These are phyloP conservation scores for Bipolaris oryzae DNA, from an alignment of 2,329 filamentous ascomycete genomes.

Conservation along the genomic window DNA sequence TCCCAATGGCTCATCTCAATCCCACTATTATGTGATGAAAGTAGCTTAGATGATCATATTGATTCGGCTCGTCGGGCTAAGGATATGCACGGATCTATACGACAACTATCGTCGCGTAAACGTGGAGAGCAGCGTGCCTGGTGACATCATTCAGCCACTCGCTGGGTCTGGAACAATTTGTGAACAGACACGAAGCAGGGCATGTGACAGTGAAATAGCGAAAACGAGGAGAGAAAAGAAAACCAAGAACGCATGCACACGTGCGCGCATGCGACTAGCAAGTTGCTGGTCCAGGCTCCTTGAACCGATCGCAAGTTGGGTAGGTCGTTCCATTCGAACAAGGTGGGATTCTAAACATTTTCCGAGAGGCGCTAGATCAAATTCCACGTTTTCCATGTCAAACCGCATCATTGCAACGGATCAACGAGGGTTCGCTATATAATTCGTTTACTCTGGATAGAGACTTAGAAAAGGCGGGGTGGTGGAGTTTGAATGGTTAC, in stretches of 20 bases:
- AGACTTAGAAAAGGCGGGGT: constrained; percentile 7
- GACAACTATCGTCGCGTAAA: neutral
- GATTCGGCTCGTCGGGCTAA: too few species aligned
- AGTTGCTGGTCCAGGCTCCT: too few species aligned
- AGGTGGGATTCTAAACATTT: neutral
- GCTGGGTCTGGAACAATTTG: neutral
- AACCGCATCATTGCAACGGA: neutral
- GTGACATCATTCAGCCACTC: neutral
- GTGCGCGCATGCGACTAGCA: neutral
- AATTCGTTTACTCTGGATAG: neutral
- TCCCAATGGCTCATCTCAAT: too few species aligned
- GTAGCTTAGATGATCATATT: neutral
- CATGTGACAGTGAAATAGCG: neutral
- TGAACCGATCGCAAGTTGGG: too few species aligned
- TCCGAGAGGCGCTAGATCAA: neutral
- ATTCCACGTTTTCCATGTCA: neutral
- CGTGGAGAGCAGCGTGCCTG: neutral
- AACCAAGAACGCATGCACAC: neutral
- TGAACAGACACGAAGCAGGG: neutral
- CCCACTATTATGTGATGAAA: neutral
- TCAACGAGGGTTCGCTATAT: constrained; percentile 6
- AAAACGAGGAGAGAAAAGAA: neutral
- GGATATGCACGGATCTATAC: neutral
- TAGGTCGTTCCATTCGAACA: neutral
- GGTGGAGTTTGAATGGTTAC: constrained; percentile 7